phyloP scores from a whole-genome alignment of 1,284 basidiomycete species.

The Melampsora americana region DNA sequence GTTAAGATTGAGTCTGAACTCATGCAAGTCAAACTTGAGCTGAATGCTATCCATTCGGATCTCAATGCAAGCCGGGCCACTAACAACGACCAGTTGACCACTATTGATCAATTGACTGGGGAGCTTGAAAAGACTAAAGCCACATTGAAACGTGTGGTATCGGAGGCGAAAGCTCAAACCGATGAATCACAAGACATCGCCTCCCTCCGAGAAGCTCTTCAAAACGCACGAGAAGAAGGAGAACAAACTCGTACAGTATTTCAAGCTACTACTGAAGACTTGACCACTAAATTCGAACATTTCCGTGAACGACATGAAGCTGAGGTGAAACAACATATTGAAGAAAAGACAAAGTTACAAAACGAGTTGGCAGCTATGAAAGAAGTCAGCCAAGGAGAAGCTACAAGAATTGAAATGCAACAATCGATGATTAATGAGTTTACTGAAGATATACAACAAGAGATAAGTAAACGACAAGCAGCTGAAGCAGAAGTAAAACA shows the following conservation, averaged over 20 bases:
- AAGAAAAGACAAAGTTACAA: slow-evolving; percentile 34
- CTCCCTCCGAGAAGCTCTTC: slow-evolving; percentile 11
- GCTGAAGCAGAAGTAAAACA: slow-evolving; percentile 21
- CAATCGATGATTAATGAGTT: slow-evolving; percentile 25
- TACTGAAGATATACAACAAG: slow-evolving; percentile 29
- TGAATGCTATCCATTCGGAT: slow-evolving; percentile 27
- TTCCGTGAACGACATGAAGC: slow-evolving; percentile 18
- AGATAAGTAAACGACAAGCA: slow-evolving; percentile 23
- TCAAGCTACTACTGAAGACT: slow-evolving; percentile 13
- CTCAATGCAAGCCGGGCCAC: slow-evolving; percentile 13
- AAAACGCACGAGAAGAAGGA: slow-evolving; percentile 10
- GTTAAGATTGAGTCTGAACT: slow-evolving; percentile 25
- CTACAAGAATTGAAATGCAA: slow-evolving; percentile 14
- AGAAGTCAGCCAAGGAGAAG: slow-evolving; percentile 17
- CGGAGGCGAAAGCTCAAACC: slow-evolving; percentile 9
- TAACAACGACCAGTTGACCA: slow-evolving; percentile 14
- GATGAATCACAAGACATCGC: slow-evolving; percentile 14
- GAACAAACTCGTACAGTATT: slow-evolving; percentile 2
- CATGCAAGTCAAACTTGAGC: slow-evolving; percentile 29
- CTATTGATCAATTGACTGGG: slow-evolving; percentile 24
- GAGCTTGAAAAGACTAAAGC: slow-evolving; percentile 7
- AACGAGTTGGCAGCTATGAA: slow-evolving; percentile 18
- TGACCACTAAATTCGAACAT: slow-evolving; percentile 25
- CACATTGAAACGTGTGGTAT: background rate
- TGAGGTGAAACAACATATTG: slow-evolving; percentile 33